phyloP scores from a whole-genome alignment of 371 early-diverging fungal genomes.

The Apophysomyces ossiformis region DNA sequence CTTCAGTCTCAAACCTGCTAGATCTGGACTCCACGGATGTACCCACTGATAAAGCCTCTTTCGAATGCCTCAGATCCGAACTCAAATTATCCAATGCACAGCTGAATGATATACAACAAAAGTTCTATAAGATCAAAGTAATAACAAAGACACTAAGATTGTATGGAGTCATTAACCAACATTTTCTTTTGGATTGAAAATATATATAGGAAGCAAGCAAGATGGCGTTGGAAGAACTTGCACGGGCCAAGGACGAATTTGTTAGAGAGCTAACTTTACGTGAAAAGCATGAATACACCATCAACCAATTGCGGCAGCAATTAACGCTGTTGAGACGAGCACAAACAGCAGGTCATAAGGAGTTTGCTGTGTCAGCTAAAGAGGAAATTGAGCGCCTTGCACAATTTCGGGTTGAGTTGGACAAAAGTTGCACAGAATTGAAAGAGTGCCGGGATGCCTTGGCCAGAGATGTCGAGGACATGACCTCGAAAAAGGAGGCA shows the following conservation, averaged over 20 bases:
- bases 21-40: constrained; percentile 9
- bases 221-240: constrained; percentile 49
- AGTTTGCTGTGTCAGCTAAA: constrained; percentile 31
- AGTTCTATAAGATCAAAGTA: constrained; percentile 33
- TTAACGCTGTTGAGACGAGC: constrained; percentile 29
- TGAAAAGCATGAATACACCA: constrained; percentile 43
- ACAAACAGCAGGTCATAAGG: constrained; percentile 18
- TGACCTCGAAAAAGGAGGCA: constrained; percentile 29
- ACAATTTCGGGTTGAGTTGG: constrained; percentile 37
- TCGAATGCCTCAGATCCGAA: constrained; percentile 24
- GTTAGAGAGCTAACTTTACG: constrained; percentile 46
- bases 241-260: constrained; percentile 49
- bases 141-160: not conserved
- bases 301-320: constrained; percentile 41
- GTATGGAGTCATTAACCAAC: not conserved
- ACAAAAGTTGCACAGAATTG: constrained; percentile 43
- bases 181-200: not conserved
- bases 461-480: constrained; percentile 31
- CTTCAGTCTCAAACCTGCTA: not conserved
- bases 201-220: constrained; percentile 39
- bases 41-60: constrained; percentile 10
- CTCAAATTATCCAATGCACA: constrained; percentile 23
- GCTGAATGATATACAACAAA: constrained; percentile 21
- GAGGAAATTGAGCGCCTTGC: constrained; percentile 46
- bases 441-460: constrained; percentile 40